Base-by-base conservation (phyloP, 106 monocot genomes). In the Narthecium ossifragum region DNA sequence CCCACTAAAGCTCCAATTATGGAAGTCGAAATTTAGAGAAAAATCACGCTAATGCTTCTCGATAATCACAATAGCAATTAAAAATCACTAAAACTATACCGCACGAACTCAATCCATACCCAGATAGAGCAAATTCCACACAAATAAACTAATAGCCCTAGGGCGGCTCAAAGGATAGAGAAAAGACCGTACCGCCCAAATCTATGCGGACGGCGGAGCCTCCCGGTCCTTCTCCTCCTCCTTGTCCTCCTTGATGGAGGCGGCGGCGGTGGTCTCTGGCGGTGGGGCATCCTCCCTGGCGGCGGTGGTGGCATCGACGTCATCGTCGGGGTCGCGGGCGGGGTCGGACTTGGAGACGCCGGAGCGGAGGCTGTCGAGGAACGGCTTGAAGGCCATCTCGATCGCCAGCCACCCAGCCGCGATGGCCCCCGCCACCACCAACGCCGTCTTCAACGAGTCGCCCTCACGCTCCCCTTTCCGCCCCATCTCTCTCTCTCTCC, bases 361-460 rank as follows among this genome's bases (percentile, higher is more conserved):
- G 57, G 58, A 51, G 13, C 80, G 84, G 61, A 84, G 34, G 60
- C 77, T 61, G 43, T 85, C 82, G 31, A 94, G 75, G 62, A 73
- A 78, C 46, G 89, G 85, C 58, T 83, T 89, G 83, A 84, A 94
- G 50, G 94, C 89, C 45, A 83, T 83, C 78, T 94, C 94, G 70
- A 94, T 51, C 29, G 94, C 78, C 31, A 83, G 47, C 90, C 89
- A 90, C n/a, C 59, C 89, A 20, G 80, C 64, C 21, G 46, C 85
- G 29, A 94, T 62, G 18, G 82, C 85, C 3, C 93, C 93, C 13
- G 70, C 60, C 23, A 94, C 93, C 59, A 89, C 75, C 66, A 89
- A 47, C 40, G 77, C 69, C 31, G 89, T 72, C 80, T 89, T 94
- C 69, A 83, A 31, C 9, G 61, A 72, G 71, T 59, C 69, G 20